These are phyloP conservation scores for Cichorium intybus DNA, from an alignment of 140 eudicot genomes.

Conservation along the genomic window DNA sequence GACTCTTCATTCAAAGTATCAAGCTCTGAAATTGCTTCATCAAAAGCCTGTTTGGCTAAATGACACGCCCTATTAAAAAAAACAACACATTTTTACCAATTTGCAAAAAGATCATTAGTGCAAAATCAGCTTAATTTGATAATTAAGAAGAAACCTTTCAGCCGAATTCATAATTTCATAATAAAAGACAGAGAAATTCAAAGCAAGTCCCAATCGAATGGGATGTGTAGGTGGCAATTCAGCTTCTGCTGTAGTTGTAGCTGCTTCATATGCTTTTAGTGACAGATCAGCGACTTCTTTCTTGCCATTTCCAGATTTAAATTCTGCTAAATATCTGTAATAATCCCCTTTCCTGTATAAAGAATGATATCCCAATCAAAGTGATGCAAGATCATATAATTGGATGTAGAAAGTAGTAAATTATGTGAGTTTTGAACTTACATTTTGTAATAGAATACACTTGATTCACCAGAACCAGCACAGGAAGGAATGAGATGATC, in stretches of 20 bases:
- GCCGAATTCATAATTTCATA: slow-evolving; percentile 88
- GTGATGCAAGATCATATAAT: too few relatives aligned
- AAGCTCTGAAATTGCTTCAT: slow-evolving; percentile 91
- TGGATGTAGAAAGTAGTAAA: background rate
- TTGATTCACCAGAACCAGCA: slow-evolving; percentile 72
- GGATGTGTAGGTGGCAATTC: slow-evolving; percentile 87
- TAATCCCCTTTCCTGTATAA: slow-evolving; percentile 93
- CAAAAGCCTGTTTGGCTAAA: slow-evolving; percentile 86
- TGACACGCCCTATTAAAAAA: slow-evolving; percentile 76
- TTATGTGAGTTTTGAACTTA: slow-evolving; percentile 31
- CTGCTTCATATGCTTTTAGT: slow-evolving; percentile 83
- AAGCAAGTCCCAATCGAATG: slow-evolving; percentile 79
- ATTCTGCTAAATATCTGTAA: slow-evolving; percentile 85
- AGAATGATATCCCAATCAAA: background rate
- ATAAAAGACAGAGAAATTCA: slow-evolving; percentile 83
- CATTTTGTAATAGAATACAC: slow-evolving; percentile 90
- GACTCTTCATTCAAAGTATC: slow-evolving; percentile 83
- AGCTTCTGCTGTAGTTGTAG: slow-evolving; percentile 70
- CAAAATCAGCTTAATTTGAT: background rate
- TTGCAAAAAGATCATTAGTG: background rate
- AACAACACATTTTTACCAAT: background rate
- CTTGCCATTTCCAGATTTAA: slow-evolving; percentile 74
- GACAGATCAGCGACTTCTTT: slow-evolving; percentile 91
- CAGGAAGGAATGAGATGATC: slow-evolving; percentile 87
- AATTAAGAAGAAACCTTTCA: slow-evolving; percentile 54